Evolutionary conservation across 495 filamentous ascomycete genomes (phyloP).

Genomic region (Neurospora sp.): DNA sequence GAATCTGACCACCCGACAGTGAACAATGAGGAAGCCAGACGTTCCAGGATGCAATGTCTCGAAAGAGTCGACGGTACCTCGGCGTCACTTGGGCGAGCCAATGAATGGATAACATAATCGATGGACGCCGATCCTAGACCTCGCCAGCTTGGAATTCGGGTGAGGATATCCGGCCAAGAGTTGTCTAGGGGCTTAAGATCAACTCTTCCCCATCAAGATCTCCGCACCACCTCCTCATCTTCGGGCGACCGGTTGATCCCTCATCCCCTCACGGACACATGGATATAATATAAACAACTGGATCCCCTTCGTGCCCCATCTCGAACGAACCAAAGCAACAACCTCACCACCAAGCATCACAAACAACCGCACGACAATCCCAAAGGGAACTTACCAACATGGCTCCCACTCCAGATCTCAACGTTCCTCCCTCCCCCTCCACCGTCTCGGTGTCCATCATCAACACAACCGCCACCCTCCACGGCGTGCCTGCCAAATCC

Average conservation of each 20-base stretch:
- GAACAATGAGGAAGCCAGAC: background rate
- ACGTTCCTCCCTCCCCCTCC: constrained; percentile 35
- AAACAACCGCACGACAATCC: background rate
- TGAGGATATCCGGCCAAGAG: background rate
- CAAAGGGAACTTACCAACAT: background rate
- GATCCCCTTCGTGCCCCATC: background rate
- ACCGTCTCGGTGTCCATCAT: constrained; percentile 48
- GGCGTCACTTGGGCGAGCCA: background rate
- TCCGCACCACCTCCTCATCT: background rate
- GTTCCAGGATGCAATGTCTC: background rate
- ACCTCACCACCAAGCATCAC: background rate
- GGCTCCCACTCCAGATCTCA: constrained; percentile 25
- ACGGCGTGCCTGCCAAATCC: constrained; percentile 14
- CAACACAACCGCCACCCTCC: constrained; percentile 35
- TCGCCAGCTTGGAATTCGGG: background rate
- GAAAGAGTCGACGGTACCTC: background rate
- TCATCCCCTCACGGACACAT: background rate
- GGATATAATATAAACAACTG: background rate
- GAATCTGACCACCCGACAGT: background rate
- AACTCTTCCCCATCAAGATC: background rate
- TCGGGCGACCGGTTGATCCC: background rate
- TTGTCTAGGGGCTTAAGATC: background rate
- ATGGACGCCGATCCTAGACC: background rate
- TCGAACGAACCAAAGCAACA: background rate
- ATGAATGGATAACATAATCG: background rate